phyloP scores from a whole-genome alignment of 768 basidiomycete species.

The Pleurotus giganteus region DNA sequence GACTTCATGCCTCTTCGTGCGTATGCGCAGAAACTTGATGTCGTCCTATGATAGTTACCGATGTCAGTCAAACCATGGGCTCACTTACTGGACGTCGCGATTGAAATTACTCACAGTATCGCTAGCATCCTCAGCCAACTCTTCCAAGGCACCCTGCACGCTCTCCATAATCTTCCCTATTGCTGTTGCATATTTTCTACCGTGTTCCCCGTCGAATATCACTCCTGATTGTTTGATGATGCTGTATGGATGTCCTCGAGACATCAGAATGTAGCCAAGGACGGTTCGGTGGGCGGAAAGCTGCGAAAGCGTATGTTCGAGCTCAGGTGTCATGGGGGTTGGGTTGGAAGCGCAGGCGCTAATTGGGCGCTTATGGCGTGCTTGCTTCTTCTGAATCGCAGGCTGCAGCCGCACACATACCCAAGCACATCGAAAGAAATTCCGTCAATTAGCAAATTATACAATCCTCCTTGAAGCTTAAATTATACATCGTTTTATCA shows the following conservation, averaged over 20 bases:
- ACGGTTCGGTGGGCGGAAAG: conserved; percentile 83
- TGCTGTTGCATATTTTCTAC: conserved; percentile 69
- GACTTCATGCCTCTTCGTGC: conserved; percentile 88
- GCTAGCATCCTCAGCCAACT: conserved; percentile 62
- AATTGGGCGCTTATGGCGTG: background rate
- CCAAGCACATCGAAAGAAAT: background rate
- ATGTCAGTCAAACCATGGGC: background rate
- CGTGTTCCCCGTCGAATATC: conserved; percentile 83
- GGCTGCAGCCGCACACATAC: too few relatives aligned
- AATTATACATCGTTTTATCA: conserved; percentile 91
- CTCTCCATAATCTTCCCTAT: conserved; percentile 75
- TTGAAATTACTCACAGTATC: conserved; percentile 47
- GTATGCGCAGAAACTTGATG: conserved; percentile 83
- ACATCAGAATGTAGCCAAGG: conserved; percentile 82
- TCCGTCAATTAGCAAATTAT: conserved; percentile 39
- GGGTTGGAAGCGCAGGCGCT: conserved; percentile 13
- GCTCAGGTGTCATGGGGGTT: conserved; percentile 61
- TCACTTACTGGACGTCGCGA: background rate
- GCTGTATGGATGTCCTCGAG: conserved; percentile 66
- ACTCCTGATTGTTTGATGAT: conserved; percentile 86
- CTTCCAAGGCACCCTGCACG: conserved; percentile 77
- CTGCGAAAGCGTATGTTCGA: conserved; percentile 74
- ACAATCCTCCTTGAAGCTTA: conserved; percentile 94
- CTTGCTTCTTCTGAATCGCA: background rate
- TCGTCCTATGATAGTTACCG: conserved; percentile 57